A percentile compares a stretch with the other conserved stretches of the same genome.
Conservation (phyloP, 2,329 filamentous ascomycete species). For the Helotiales sp. region DNA sequence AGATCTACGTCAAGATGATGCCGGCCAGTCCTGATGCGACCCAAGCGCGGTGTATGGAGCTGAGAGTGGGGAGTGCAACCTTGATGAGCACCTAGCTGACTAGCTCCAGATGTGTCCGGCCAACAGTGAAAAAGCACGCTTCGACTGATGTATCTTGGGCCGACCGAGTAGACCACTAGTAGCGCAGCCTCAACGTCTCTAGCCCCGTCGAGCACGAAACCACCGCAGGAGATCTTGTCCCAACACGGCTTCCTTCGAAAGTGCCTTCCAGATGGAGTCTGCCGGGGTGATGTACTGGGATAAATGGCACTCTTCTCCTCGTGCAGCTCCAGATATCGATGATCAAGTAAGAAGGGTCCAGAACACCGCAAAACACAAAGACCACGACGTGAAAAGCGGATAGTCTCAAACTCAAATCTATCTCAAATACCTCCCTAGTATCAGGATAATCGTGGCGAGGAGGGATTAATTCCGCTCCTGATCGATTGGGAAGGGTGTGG, state of each 20-base stretch:
- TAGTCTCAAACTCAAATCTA: constrained; percentile 22
- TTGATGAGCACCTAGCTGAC: not conserved
- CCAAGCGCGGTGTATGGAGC: constrained; percentile 4
- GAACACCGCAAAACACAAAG: constrained; percentile 1
- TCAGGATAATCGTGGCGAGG: constrained; percentile 13
- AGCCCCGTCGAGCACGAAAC: not conserved
- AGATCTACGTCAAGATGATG: constrained; percentile 21
- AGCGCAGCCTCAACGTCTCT: constrained; percentile 1
- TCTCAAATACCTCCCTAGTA: constrained; percentile 4
- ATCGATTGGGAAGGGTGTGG: constrained; percentile 3
- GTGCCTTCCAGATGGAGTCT: constrained; percentile 9
- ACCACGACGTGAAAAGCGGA: constrained; percentile 3
- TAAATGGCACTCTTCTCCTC: not conserved
- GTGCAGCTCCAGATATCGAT: constrained; percentile 14
- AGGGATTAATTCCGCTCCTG: constrained; percentile 2
- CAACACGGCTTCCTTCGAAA: not conserved
- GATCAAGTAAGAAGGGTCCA: constrained; percentile 19
- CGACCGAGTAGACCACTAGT: constrained; percentile 17
- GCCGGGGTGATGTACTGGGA: not conserved
- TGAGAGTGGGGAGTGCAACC: not conserved
- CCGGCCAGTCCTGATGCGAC: constrained; percentile 11
- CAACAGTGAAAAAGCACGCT: constrained; percentile 5
- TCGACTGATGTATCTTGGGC: constrained; percentile 14
- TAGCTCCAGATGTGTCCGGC: constrained; percentile 6
- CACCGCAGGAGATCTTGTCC: constrained; percentile 1